A percentile compares a stretch with the other conserved stretches of the same genome.
Conservation (phyloP, 495 filamentous ascomycete genomes). For the Daldinia grandis region DNA sequence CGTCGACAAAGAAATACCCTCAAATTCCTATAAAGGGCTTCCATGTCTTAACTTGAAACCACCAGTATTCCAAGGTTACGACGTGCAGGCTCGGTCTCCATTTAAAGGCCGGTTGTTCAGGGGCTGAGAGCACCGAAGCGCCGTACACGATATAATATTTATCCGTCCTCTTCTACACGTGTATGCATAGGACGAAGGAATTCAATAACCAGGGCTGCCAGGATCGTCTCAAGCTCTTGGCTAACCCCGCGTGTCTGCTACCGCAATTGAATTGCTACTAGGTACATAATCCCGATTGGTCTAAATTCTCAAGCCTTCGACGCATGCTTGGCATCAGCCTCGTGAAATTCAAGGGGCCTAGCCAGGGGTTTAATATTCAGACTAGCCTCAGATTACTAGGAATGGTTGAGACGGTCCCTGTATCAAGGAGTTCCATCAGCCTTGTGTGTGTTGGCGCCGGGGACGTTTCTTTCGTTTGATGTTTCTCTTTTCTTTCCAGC, state of each 20-base stretch:
- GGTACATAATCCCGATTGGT: slow-evolving; percentile 26
- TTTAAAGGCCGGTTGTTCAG: slow-evolving; percentile 13
- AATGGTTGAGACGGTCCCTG: slow-evolving; percentile 47
- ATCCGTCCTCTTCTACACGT: slow-evolving; percentile 10
- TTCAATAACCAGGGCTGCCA: slow-evolving; percentile 23
- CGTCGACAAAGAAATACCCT: neutral
- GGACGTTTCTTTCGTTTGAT: slow-evolving; percentile 24
- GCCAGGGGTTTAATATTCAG: slow-evolving; percentile 25
- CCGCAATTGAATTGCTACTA: slow-evolving; percentile 5
- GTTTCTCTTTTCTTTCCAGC: slow-evolving; percentile 18
- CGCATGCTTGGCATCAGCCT: slow-evolving; percentile 41
- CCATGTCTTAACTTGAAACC: slow-evolving; percentile 14
- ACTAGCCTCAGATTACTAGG: slow-evolving; percentile 16
- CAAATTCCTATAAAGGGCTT: slow-evolving; percentile 8
- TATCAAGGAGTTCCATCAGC: slow-evolving; percentile 46
- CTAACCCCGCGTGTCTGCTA: slow-evolving; percentile 35
- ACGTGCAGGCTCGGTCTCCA: slow-evolving; percentile 11
- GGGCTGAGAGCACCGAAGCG: slow-evolving; percentile 21
- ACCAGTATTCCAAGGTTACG: slow-evolving; percentile 21
- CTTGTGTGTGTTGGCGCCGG: slow-evolving; percentile 33
- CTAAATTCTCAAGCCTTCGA: slow-evolving; percentile 24
- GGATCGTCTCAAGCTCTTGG: slow-evolving; percentile 6
- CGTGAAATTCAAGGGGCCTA: slow-evolving; percentile 37
- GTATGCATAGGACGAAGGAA: slow-evolving; percentile 23
- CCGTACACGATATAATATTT: slow-evolving; percentile 7